These are phyloP conservation scores for Fomitopsis pinicola DNA, from an alignment of 1,284 basidiomycete species.

Conservation along the genomic window DNA sequence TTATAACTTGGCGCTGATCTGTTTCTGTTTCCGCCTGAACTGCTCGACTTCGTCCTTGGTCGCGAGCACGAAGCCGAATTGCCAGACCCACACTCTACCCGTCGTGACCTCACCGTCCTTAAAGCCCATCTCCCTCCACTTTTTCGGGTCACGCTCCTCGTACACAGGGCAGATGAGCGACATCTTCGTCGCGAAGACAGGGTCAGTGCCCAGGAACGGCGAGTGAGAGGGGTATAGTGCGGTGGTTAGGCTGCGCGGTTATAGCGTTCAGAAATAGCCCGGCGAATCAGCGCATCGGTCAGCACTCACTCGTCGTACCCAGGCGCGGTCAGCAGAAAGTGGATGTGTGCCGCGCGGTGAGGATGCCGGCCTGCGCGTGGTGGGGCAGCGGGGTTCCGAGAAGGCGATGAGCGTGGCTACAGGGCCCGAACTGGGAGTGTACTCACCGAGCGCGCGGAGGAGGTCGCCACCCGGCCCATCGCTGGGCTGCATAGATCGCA, in stretches of 20 bases:
- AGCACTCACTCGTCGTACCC: slow-evolving; percentile 33
- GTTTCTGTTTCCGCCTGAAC: slow-evolving; percentile 18
- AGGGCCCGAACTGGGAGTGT: background rate
- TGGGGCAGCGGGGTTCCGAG: background rate
- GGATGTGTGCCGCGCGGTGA: slow-evolving; percentile 37
- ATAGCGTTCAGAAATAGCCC: background rate
- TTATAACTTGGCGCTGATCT: slow-evolving; percentile 13
- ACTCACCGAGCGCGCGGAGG: slow-evolving; percentile 27
- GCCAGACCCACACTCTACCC: slow-evolving; percentile 33
- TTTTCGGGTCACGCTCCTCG: slow-evolving; percentile 27
- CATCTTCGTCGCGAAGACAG: slow-evolving; percentile 38
- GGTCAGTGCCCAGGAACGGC: slow-evolving; percentile 37
- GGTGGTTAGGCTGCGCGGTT: slow-evolving; percentile 27
- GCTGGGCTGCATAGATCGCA: slow-evolving; percentile 22
- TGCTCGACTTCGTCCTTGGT: slow-evolving; percentile 29
- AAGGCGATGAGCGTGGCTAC: background rate
- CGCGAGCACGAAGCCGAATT: slow-evolving; percentile 33
- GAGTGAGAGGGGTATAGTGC: slow-evolving; percentile 37
- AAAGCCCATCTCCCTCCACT: slow-evolving; percentile 31
- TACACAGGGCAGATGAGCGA: slow-evolving; percentile 32
- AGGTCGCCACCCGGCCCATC: slow-evolving; percentile 36
- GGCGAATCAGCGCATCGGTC: background rate
- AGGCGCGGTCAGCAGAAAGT: slow-evolving; percentile 32
- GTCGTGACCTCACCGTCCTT: slow-evolving; percentile 26
- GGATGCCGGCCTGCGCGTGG: slow-evolving; percentile 29